Percentiles rank a stretch among this genome's conserved stretches.
Evolutionary conservation across 345 rosid species (phyloP).

Genomic region (Combretum micranthum): DNA sequence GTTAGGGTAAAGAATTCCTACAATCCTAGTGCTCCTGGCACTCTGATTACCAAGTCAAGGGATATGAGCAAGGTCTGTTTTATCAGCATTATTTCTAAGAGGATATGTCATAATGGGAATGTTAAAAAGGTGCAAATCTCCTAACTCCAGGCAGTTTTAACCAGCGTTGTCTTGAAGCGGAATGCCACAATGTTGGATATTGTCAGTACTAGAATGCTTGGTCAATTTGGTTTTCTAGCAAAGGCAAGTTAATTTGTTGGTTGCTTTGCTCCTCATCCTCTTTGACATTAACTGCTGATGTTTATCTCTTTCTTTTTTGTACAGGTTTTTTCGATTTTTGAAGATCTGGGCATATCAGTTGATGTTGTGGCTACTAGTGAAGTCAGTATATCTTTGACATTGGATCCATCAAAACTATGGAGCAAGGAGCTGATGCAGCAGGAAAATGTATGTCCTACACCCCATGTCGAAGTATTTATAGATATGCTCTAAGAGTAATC

Average conservation of each 20-base stretch:
- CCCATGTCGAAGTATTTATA: not conserved
- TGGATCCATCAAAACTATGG: slow-evolving; percentile 97
- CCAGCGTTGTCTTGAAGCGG: slow-evolving; percentile 94
- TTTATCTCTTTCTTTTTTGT: not conserved
- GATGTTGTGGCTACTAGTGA: slow-evolving; percentile 99
- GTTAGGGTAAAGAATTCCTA: slow-evolving; percentile 97
- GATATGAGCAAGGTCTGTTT: slow-evolving; percentile 84
- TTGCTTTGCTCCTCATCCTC: slow-evolving; percentile 1
- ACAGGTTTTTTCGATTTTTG: slow-evolving; percentile 90
- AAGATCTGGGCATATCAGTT: slow-evolving; percentile 91
- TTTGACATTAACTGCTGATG: not conserved
- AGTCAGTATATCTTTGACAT: slow-evolving; percentile 93
- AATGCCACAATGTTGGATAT: slow-evolving; percentile 98
- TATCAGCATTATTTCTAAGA: slow-evolving; percentile 2
- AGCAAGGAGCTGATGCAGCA: slow-evolving; percentile 96
- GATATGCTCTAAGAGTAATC: not conserved
- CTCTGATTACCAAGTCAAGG: slow-evolving; percentile 78
- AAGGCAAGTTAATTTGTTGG: slow-evolving; percentile 45
- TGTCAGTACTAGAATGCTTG: slow-evolving; percentile 97
- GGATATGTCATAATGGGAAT: not conserved
- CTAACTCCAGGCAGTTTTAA: slow-evolving; percentile 67
- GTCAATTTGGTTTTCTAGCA: slow-evolving; percentile 95
- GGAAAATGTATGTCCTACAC: slow-evolving; percentile 50
- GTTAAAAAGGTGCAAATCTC: not conserved
- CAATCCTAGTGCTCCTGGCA: slow-evolving; percentile 92